Evolutionary conservation across 2,329 filamentous ascomycete species (phyloP).

Genomic region (Fusarium brevicatenulatum): DNA sequence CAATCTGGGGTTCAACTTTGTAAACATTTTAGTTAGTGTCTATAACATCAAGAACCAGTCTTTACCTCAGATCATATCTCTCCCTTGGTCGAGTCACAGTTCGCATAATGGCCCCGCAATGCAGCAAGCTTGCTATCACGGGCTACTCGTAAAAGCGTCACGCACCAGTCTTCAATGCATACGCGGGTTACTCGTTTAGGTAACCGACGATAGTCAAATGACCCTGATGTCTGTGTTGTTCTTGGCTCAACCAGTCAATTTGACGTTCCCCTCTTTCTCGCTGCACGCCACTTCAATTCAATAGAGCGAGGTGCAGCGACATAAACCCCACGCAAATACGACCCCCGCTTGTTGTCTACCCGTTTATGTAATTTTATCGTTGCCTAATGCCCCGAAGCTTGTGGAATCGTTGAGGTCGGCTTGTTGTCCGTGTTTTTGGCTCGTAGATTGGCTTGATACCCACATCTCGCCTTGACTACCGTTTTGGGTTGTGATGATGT

Average conservation of each 20-base stretch:
- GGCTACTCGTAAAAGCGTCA: not conserved
- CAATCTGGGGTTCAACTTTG: constrained; percentile 39
- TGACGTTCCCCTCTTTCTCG: constrained; percentile 7
- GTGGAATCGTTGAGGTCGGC: not conserved
- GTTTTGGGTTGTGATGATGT: not conserved
- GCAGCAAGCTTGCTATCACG: not conserved
- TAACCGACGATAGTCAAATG: constrained; percentile 15
- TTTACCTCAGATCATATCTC: not conserved
- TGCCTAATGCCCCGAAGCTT: not conserved
- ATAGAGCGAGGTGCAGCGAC: not conserved
- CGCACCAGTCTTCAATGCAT: not conserved
- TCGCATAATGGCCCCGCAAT: not conserved
- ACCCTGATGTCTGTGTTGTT: constrained; percentile 15
- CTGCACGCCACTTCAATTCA: not conserved
- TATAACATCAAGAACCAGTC: not conserved
- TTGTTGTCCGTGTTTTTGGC: not conserved
- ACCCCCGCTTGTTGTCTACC: not conserved
- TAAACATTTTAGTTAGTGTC: not conserved
- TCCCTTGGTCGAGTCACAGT: too few relatives aligned
- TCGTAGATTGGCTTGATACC: not conserved
- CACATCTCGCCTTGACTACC: constrained; percentile 10
- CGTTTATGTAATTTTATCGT: not conserved
- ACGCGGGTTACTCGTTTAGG: not conserved
- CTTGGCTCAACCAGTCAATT: not conserved
- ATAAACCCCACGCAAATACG: not conserved